Conservation (phyloP, 1,284 basidiomycete genomes). For the Rhodofomes roseus region DNA sequence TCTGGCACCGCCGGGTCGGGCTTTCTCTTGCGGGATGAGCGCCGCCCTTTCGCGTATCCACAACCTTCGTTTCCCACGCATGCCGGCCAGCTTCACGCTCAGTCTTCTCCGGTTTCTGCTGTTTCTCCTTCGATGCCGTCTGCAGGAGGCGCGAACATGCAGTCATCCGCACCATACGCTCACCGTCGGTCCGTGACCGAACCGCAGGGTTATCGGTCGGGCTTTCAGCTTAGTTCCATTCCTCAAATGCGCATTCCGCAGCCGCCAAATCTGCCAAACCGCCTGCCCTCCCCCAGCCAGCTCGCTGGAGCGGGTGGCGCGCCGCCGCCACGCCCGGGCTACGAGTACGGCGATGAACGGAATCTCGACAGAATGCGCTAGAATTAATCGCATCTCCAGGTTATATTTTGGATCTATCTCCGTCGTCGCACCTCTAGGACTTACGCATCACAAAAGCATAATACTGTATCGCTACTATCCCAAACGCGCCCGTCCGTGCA, state of each 20-base stretch:
- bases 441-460: conserved; percentile 10
- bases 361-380: conserved; percentile 10
- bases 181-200: conserved; percentile 49
- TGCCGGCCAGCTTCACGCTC: conserved; percentile 27
- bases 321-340: conserved; percentile 1
- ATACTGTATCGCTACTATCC: conserved; percentile 19
- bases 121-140: conserved; percentile 23
- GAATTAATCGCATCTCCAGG: conserved; percentile 4
- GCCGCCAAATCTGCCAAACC: conserved; percentile 4
- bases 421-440: conserved; percentile 13
- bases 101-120: conserved; percentile 26
- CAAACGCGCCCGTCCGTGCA: conserved; percentile 16
- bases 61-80: conserved; percentile 38
- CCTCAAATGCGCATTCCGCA: conserved; percentile 9
- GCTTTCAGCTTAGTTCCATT: conserved; percentile 3
- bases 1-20: conserved; percentile 18
- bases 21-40: conserved; percentile 39
- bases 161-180: conserved; percentile 27
- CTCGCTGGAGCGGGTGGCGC: neutral
- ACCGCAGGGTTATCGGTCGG: conserved; percentile 41
- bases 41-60: conserved; percentile 41
- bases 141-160: conserved; percentile 18
- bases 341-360: conserved; percentile 7
- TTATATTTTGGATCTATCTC: conserved; percentile 11
- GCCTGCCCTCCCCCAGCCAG: conserved; percentile 7